A percentile compares a stretch with the other conserved stretches of the same genome.
These are phyloP conservation scores for Xanthoconium stramineum DNA, from an alignment of 768 basidiomycete genomes.

Conservation along the genomic window DNA sequence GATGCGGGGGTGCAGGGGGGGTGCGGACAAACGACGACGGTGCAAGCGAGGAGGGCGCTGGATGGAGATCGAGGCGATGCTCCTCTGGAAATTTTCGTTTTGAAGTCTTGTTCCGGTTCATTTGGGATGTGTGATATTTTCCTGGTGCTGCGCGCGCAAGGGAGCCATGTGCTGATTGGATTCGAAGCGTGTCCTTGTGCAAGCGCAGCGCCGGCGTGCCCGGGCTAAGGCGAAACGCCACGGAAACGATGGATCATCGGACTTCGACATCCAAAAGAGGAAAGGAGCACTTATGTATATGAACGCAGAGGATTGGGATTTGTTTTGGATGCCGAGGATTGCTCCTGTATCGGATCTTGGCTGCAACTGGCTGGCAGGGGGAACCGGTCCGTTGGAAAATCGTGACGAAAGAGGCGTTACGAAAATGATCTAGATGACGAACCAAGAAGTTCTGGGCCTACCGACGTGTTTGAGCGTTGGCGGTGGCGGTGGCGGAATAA, in stretches of 20 bases:
- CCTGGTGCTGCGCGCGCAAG: background rate
- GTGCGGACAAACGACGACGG: background rate
- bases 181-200: background rate
- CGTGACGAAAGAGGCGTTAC: background rate
- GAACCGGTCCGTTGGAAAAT: too few relatives aligned
- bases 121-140: background rate
- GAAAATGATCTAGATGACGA: background rate
- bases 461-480: slow-evolving; percentile 6
- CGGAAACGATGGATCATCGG: background rate
- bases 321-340: background rate
- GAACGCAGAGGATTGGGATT: background rate
- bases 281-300: background rate
- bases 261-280: slow-evolving; percentile 1
- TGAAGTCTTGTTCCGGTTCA: background rate
- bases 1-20: background rate
- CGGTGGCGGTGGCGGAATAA: background rate
- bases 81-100: background rate
- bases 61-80: slow-evolving; percentile 7
- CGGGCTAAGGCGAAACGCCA: slow-evolving; percentile 6
- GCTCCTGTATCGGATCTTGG: background rate
- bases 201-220: background rate
- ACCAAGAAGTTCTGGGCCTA: background rate
- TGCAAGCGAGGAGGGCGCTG: background rate
- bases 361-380: background rate
- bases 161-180: background rate